These are phyloP conservation scores for Tuber aestivum DNA, from an alignment of 495 filamentous ascomycete species.

Conservation along the genomic window DNA sequence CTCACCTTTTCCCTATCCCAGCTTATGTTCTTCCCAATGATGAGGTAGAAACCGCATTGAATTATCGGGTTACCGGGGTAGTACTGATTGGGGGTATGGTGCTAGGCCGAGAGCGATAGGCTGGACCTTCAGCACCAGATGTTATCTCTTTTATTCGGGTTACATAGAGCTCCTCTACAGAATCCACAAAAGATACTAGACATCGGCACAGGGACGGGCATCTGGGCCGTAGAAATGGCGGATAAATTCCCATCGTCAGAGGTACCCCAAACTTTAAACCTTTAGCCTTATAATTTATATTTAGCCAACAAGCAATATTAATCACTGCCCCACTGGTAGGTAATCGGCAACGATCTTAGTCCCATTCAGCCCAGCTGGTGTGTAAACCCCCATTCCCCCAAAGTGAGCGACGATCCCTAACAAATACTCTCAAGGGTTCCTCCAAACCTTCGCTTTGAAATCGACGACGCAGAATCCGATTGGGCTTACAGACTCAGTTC, in stretches of 20 bases:
- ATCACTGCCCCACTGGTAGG: slow-evolving; percentile 42
- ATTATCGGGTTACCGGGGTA: not conserved
- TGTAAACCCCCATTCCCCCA: not conserved
- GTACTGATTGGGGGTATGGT: not conserved
- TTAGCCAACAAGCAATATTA: slow-evolving; percentile 14
- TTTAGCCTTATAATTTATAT: not conserved
- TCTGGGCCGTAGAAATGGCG: slow-evolving; percentile 57
- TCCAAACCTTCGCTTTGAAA: slow-evolving; percentile 42
- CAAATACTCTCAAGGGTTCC: slow-evolving; percentile 23
- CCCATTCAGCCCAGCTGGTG: slow-evolving; percentile 39
- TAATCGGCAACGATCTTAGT: slow-evolving; percentile 37
- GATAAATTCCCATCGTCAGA: slow-evolving; percentile 10
- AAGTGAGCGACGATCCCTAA: not conserved
- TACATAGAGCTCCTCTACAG: slow-evolving; percentile 54
- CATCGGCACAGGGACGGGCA: slow-evolving; percentile 62
- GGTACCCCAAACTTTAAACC: not conserved
- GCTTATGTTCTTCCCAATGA: slow-evolving; percentile 29
- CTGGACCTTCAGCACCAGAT: slow-evolving; percentile 64
- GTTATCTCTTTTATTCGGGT: slow-evolving; percentile 49
- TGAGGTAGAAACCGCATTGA: slow-evolving; percentile 14
- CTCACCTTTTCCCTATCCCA: not conserved
- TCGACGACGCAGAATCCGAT: slow-evolving; percentile 49
- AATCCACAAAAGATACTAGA: slow-evolving; percentile 55
- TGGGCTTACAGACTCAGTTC: slow-evolving; percentile 45
- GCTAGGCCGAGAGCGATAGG: slow-evolving; percentile 6